Evolutionary conservation across 371 early-diverging fungal genomes (phyloP), one percentile per base, ranked within the genome.

Genomic region (Homolaphlyctis polyrhiza): DNA sequence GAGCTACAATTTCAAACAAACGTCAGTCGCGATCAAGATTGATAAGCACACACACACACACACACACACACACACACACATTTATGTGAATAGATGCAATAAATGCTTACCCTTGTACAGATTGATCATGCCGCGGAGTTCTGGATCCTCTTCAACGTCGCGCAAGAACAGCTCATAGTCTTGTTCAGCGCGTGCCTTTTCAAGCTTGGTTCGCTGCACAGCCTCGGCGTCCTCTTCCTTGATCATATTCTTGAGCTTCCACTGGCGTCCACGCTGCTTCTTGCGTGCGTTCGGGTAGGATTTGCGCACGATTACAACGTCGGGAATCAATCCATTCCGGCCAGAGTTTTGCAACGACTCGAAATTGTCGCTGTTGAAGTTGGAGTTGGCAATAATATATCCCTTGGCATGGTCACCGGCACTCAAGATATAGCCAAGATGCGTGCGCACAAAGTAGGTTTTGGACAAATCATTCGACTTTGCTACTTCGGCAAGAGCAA

Each of bases 81-180:
- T 16, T 32, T 5, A 58, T n/a, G n/a, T n/a, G n/a, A 35, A 67
- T 58, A 18, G 32, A 27, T 4, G 58, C n/a, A n/a, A n/a, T n/a
- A n/a, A n/a, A n/a, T n/a, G 4, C 14, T 18, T 45, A 66, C 81
- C 80, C 80, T 92, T 95, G 84, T 93, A 97, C 60, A 97, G 85
- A 63, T 96, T 93, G 70, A 96, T 81, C 69, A 88, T 91, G 57
- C 90, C 87, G 66, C 98, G 86, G 70, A 96, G 85, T 77, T 97
- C 97, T 29, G 90, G 84, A 83, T 97, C 97, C 80, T 95, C 97
- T 78, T 97, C 97, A 58, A 97, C 81, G 76, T 97, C 98, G 66
- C 91, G 86, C 86, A 93, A 82, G 81, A 95, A 95, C 76, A 88
- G 63, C 70, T 94, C 95, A 71, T 87, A 89, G 60, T 94, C 95